Evolutionary conservation across 768 basidiomycete genomes (phyloP).

Genomic region (Naganishia vishniacii): DNA sequence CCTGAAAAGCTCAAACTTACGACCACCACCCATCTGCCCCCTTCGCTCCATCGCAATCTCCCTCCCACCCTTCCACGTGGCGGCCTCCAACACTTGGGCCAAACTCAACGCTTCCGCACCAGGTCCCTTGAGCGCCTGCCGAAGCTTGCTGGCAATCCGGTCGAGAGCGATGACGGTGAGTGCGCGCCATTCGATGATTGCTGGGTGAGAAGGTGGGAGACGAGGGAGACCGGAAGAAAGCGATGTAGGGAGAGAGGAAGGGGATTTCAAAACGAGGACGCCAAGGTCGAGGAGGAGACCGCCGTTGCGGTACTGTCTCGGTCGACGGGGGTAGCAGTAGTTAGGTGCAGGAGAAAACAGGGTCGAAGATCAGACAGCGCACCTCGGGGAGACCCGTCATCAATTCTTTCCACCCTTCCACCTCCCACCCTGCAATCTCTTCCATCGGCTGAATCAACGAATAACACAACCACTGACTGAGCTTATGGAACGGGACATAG

Average conservation of each 20-base stretch:
- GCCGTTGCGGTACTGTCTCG: conserved; percentile 60
- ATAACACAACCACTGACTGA: conserved; percentile 90
- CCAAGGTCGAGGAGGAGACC: conserved; percentile 81
- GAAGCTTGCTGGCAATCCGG: conserved; percentile 67
- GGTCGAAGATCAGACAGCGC: conserved; percentile 10
- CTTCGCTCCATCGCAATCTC: conserved; percentile 79
- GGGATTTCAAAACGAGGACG: conserved; percentile 64
- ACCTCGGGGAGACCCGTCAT: conserved; percentile 85
- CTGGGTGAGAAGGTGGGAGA: conserved; percentile 61
- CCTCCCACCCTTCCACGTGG: conserved; percentile 94
- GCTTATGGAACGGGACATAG: conserved; percentile 85
- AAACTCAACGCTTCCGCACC: conserved; percentile 58
- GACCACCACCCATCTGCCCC: conserved; percentile 64
- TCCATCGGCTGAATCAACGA: conserved; percentile 79
- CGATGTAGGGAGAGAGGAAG: conserved; percentile 49
- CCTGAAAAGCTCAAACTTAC: conserved; percentile 16
- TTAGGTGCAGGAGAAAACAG: neutral
- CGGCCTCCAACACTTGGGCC: conserved; percentile 85
- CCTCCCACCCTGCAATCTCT: conserved; percentile 67
- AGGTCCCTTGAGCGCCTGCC: conserved; percentile 54
- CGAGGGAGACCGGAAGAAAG: conserved; percentile 35
- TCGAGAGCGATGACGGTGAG: conserved; percentile 91
- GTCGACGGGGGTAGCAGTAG: neutral
- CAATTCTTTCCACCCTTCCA: conserved; percentile 55
- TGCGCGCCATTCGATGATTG: conserved; percentile 92